phyloP scores from a whole-genome alignment of 2,329 filamentous ascomycete genomes.

The Aspergillus brasiliensis region DNA sequence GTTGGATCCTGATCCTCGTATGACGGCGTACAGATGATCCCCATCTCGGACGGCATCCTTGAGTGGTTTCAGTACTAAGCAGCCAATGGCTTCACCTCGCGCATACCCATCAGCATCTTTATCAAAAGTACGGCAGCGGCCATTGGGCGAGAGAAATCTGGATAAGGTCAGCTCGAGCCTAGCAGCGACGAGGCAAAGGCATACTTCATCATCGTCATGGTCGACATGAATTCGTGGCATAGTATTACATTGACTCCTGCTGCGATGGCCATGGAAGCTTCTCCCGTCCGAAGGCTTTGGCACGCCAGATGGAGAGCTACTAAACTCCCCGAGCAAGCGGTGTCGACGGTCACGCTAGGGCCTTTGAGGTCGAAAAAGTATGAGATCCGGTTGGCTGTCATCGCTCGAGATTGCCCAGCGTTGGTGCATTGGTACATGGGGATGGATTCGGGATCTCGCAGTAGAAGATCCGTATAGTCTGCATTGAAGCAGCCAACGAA shows the following conservation, averaged over 20 bases:
- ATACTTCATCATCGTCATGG: constrained; percentile 23
- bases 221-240: constrained; percentile 31
- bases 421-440: constrained; percentile 32
- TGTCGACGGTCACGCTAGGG: constrained; percentile 36
- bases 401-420: constrained; percentile 28
- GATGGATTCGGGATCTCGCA: constrained; percentile 31
- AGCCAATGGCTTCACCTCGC: constrained; percentile 49
- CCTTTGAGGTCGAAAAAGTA: constrained; percentile 40
- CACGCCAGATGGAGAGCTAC: constrained; percentile 38
- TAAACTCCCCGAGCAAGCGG: constrained; percentile 37
- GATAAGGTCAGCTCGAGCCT: neutral
- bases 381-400: constrained; percentile 32
- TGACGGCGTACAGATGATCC: constrained; percentile 48
- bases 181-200: neutral
- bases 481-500: constrained; percentile 32
- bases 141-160: constrained; percentile 32
- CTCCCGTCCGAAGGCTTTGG: constrained; percentile 27
- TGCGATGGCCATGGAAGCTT: constrained; percentile 27
- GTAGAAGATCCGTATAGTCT: constrained; percentile 35
- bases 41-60: constrained; percentile 44
- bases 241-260: constrained; percentile 30
- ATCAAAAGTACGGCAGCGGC: constrained; percentile 40
- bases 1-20: constrained; percentile 45
- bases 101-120: constrained; percentile 48
- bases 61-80: constrained; percentile 47